A percentile compares a stretch with the other conserved stretches of the same genome.
Evolutionary conservation across 2,329 filamentous ascomycete species (phyloP).

Genomic region (Cucurbitaria berberidis): DNA sequence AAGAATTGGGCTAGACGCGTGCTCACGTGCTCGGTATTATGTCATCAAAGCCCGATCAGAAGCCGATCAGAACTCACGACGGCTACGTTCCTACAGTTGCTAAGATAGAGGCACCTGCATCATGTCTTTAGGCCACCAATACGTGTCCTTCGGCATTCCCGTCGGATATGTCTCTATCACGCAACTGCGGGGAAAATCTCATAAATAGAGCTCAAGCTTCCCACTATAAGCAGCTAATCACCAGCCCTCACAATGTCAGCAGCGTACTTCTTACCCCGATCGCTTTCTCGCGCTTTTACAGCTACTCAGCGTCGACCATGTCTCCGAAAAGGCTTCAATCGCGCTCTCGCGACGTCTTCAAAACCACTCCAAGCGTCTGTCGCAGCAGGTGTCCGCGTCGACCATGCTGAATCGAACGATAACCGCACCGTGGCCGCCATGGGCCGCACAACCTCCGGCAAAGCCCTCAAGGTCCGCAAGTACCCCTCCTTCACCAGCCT

Average conservation of each 20-base stretch:
- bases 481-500: conserved; percentile 51
- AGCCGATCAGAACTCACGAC: not conserved
- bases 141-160: not conserved
- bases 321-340: not conserved
- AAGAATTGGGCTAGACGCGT: no score
- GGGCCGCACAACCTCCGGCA: conserved; percentile 55
- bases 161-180: conserved; percentile 2
- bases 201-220: not conserved
- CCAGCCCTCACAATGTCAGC: conserved; percentile 15
- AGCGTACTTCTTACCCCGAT: conserved; percentile 2
- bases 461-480: conserved; percentile 54
- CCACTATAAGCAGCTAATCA: not conserved
- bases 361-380: conserved; percentile 21
- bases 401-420: conserved; percentile 44
- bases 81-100: not conserved
- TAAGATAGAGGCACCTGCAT: not conserved
- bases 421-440: conserved; percentile 55
- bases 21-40: not conserved
- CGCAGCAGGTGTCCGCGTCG: conserved; percentile 28
- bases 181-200: conserved; percentile 10
- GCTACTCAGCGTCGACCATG: not conserved
- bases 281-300: not conserved
- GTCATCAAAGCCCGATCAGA: not conserved
- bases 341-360: conserved; percentile 20
- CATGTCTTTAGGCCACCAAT: not conserved